Conservation (phyloP, 192 early-diverging fungal genomes). For the Jimgerdemannia flammicorona region DNA sequence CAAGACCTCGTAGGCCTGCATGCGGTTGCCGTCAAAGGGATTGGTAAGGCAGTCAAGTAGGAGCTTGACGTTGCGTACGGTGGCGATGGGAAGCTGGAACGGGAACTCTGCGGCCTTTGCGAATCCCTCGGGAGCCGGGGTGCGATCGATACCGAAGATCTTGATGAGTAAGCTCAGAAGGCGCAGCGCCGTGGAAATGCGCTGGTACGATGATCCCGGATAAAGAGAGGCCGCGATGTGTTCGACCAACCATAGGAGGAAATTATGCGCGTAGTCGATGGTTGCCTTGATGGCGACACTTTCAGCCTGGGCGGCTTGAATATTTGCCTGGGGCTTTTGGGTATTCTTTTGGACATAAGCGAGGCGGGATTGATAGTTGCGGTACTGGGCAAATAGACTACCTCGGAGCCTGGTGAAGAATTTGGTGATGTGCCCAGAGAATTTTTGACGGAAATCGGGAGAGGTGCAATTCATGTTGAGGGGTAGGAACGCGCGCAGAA, state of each 20-base stretch:
- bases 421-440: conserved; percentile 55
- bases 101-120: conserved; percentile 44
- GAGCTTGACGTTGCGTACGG: conserved; percentile 41
- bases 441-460: conserved; percentile 80
- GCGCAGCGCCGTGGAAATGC: conserved; percentile 56
- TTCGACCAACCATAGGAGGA: conserved; percentile 60
- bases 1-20: conserved; percentile 68
- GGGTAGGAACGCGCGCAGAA: conserved; percentile 64
- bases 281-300: conserved; percentile 21
- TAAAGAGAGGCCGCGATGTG: conserved; percentile 57
- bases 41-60: conserved; percentile 60
- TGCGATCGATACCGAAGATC: conserved; percentile 46
- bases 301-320: conserved; percentile 14
- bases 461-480: conserved; percentile 69
- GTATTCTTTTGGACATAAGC: conserved; percentile 23
- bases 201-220: conserved; percentile 71
- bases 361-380: conserved; percentile 25
- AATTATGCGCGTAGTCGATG: conserved; percentile 44
- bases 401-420: conserved; percentile 59
- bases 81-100: conserved; percentile 48
- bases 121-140: conserved; percentile 43
- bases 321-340: conserved; percentile 8
- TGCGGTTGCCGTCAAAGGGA: conserved; percentile 74
- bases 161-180: conserved; percentile 48
- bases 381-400: conserved; percentile 37